phyloP scores from a whole-genome alignment of 257 asterid species.

The Rauvolfia tetraphylla region DNA sequence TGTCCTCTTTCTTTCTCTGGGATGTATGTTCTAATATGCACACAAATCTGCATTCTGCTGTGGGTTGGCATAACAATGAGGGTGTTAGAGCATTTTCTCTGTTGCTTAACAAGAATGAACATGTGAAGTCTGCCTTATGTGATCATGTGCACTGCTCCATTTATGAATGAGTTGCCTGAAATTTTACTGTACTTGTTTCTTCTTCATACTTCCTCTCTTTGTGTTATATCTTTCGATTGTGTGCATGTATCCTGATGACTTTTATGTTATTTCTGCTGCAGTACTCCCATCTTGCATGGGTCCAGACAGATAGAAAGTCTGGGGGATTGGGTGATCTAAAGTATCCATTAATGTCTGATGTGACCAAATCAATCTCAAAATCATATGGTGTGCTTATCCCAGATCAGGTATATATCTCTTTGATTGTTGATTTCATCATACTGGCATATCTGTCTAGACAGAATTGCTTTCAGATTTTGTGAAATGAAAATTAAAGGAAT shows the following conservation, averaged over 20 bases:
- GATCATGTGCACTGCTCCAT: not conserved
- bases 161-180: not conserved
- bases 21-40: not conserved
- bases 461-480: not conserved
- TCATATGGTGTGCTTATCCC: conserved; percentile 64
- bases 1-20: not conserved
- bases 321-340: conserved; percentile 92
- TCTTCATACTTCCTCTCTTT: not conserved
- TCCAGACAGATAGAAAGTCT: conserved; percentile 92
- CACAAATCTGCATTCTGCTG: not conserved
- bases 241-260: conserved; percentile 4
- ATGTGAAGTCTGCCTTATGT: not conserved
- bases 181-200: not conserved
- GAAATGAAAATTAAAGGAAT: not conserved
- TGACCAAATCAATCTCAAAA: conserved; percentile 76
- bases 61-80: not conserved
- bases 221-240: not conserved
- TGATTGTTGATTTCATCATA: not conserved
- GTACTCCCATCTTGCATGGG: conserved; percentile 88
- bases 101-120: not conserved
- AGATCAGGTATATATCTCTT: conserved; percentile 52
- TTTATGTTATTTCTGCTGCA: conserved; percentile 29
- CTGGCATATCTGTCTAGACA: not conserved
- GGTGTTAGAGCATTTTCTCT: not conserved
- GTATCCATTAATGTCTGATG: conserved; percentile 80